These are phyloP conservation scores for Candida pseudocylindracea DNA, from an alignment of 1,139 yeast genomes.

Conservation along the genomic window DNA sequence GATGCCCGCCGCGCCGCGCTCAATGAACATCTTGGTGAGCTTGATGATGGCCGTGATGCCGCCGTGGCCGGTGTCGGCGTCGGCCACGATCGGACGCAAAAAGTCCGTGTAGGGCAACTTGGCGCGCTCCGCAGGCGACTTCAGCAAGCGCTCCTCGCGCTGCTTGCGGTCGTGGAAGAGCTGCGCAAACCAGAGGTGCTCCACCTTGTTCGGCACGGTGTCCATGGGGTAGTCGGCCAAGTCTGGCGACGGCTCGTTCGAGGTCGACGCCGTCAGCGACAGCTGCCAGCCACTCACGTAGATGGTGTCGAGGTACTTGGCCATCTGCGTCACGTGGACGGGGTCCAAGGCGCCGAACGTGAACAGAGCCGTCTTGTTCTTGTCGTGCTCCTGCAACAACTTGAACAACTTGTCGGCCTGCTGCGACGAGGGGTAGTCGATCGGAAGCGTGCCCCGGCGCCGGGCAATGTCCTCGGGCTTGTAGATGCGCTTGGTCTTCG, in stretches of 20 bases:
- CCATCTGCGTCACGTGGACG: slow-evolving; percentile 91
- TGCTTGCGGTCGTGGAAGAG: slow-evolving; percentile 95
- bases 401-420: slow-evolving; percentile 70
- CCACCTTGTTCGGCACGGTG: slow-evolving; percentile 96
- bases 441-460: slow-evolving; percentile 60
- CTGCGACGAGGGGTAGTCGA: slow-evolving; percentile 51
- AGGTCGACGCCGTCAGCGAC: slow-evolving; percentile 90
- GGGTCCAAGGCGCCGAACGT: slow-evolving; percentile 97
- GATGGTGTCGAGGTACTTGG: slow-evolving; percentile 77
- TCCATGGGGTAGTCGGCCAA: slow-evolving; percentile 97
- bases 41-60: slow-evolving; percentile 92
- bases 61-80: slow-evolving; percentile 98
- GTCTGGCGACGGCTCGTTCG: slow-evolving; percentile 96
- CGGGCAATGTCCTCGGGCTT: slow-evolving; percentile 74
- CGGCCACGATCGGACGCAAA: slow-evolving; percentile 87
- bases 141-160: slow-evolving; percentile 55
- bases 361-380: slow-evolving; percentile 55
- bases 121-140: slow-evolving; percentile 40
- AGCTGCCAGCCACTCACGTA: slow-evolving; percentile 98
- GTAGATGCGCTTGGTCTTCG: slow-evolving; percentile 70
- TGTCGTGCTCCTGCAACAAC: slow-evolving; percentile 50
- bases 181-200: slow-evolving; percentile 93
- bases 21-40: slow-evolving; percentile 88
- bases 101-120: slow-evolving; percentile 51
- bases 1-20: slow-evolving; percentile 97